Evolutionary conservation across 2,329 filamentous ascomycete species (phyloP).

Genomic region (Pseudogymnoascus sp.): DNA sequence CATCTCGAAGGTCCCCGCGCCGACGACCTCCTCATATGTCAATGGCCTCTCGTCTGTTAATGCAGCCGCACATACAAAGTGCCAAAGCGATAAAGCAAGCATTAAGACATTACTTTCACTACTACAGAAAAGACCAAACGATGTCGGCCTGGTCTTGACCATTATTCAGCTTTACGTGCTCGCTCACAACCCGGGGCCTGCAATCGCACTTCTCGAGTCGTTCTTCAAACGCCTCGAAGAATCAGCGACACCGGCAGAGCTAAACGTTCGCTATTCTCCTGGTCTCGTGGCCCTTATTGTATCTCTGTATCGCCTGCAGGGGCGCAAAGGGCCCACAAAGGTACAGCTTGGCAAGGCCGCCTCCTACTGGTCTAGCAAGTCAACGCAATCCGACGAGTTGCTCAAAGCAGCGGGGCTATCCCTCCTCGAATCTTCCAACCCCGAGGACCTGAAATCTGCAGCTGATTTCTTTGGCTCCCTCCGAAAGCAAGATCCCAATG

Average conservation of each 20-base stretch:
- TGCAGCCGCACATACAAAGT: slow-evolving; percentile 65
- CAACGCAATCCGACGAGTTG: slow-evolving; percentile 53
- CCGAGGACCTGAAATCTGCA: slow-evolving; percentile 61
- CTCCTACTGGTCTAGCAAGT: slow-evolving; percentile 66
- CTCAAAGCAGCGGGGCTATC: slow-evolving; percentile 76
- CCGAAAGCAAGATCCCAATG: slow-evolving; percentile 54
- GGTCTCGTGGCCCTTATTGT: slow-evolving; percentile 76
- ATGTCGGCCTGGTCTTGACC: slow-evolving; percentile 73
- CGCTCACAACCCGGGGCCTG: slow-evolving; percentile 62
- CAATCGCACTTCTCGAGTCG: slow-evolving; percentile 64
- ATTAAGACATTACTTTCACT: slow-evolving; percentile 62
- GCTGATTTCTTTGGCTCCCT: slow-evolving; percentile 72
- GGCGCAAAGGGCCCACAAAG: slow-evolving; percentile 64
- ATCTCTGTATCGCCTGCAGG: slow-evolving; percentile 68
- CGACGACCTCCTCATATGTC: slow-evolving; percentile 41
- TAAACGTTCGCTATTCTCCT: slow-evolving; percentile 71
- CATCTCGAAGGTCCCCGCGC: slow-evolving; percentile 37
- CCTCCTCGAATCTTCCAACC: slow-evolving; percentile 65
- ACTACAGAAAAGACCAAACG: slow-evolving; percentile 65
- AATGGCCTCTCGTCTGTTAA: slow-evolving; percentile 56
- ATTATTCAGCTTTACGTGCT: slow-evolving; percentile 74
- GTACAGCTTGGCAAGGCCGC: slow-evolving; percentile 71
- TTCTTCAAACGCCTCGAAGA: slow-evolving; percentile 67
- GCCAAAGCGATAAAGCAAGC: slow-evolving; percentile 55
- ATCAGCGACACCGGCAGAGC: slow-evolving; percentile 45